These are phyloP conservation scores for Chalaropsis ovoidea DNA, from an alignment of 2,329 filamentous ascomycete genomes.

Conservation along the genomic window DNA sequence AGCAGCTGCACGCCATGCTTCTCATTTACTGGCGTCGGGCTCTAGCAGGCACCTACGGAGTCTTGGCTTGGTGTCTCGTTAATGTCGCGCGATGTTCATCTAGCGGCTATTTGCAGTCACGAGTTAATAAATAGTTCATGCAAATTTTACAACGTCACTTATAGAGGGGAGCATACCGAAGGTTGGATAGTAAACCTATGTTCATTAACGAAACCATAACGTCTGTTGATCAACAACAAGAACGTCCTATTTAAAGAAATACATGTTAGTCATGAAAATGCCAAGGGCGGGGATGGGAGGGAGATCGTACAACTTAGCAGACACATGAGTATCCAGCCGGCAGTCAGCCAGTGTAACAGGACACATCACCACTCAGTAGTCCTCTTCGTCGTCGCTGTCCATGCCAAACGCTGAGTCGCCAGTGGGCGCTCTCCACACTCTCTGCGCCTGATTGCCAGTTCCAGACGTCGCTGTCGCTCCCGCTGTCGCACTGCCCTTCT, in stretches of 20 bases:
- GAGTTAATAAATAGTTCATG: background rate
- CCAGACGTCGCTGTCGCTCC: background rate
- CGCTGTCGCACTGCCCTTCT: background rate
- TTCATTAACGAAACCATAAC: background rate
- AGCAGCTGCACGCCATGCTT: background rate
- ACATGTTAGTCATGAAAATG: background rate
- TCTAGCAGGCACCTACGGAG: background rate
- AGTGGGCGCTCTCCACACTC: background rate
- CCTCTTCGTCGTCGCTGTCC: background rate
- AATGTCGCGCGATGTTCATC: background rate
- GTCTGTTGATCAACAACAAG: background rate
- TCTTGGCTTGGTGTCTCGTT: background rate
- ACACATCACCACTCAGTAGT: background rate
- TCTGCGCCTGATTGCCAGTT: background rate
- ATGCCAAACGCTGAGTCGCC: background rate
- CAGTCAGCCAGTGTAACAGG: too few species aligned
- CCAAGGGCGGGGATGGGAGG: background rate
- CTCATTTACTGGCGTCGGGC: background rate
- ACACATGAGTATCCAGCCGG: background rate
- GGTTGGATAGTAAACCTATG: background rate
- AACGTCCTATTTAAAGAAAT: background rate
- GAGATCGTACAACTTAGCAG: background rate
- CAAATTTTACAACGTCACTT: background rate
- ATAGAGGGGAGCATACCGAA: background rate
- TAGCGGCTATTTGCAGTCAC: background rate